phyloP scores from a whole-genome alignment of 805 yeast species.

The Tetrapisispora phaffii region DNA sequence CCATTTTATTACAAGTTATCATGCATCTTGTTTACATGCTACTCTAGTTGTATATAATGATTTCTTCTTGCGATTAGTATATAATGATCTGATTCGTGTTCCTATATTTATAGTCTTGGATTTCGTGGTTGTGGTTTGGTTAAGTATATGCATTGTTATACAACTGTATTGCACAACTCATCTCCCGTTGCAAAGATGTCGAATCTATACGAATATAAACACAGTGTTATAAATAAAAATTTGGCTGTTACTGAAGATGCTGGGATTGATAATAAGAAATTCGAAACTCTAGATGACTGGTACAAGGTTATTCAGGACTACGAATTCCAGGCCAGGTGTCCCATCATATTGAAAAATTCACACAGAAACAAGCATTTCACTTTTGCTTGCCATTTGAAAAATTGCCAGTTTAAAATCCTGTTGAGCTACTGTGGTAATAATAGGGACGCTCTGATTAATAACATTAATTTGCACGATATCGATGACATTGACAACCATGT shows the following conservation, averaged over 20 bases:
- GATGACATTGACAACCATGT: conserved; percentile 1
- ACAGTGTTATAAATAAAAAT: conserved; percentile 27
- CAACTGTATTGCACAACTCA: no score
- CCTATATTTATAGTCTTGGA: no score
- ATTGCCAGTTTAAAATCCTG: conserved; percentile 27
- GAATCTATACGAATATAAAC: conserved; percentile 28
- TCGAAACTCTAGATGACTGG: conserved; percentile 26
- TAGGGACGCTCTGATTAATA: conserved; percentile 4
- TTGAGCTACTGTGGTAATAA: conserved; percentile 24
- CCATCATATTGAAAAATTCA: conserved; percentile 29
- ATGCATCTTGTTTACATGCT: no score
- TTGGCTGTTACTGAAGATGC: conserved; percentile 19
- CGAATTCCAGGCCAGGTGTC: conserved; percentile 30
- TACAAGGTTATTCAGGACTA: conserved; percentile 29
- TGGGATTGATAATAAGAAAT: conserved; percentile 14
- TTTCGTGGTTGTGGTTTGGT: no score
- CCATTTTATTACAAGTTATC: no score
- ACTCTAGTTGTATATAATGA: background rate
- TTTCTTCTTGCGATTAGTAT: no score
- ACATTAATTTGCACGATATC: conserved; percentile 3
- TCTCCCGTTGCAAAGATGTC: conserved; percentile 12
- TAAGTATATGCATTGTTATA: no score
- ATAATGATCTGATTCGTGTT: no score
- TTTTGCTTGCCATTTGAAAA: conserved; percentile 29
- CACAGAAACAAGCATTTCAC: conserved; percentile 30